Evolutionary conservation across 805 yeast genomes (phyloP).

Genomic region (Lipomyces sp.): DNA sequence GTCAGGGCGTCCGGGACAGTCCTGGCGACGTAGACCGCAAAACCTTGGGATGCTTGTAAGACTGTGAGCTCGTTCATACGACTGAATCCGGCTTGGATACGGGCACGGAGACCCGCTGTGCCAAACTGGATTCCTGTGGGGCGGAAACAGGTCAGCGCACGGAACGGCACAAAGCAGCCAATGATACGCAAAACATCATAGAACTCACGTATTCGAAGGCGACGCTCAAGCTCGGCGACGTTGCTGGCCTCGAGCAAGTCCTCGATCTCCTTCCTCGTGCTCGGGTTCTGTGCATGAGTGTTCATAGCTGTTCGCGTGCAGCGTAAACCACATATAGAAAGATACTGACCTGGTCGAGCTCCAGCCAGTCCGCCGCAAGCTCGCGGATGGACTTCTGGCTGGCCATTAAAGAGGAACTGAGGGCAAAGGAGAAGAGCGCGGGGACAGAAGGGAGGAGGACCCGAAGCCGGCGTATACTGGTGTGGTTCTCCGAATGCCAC

Average conservation of each 20-base stretch:
- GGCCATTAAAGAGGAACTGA: slow-evolving; percentile 1
- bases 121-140: no score
- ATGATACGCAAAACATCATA: slow-evolving; percentile 57
- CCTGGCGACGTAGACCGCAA: slow-evolving; percentile 38
- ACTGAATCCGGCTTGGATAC: slow-evolving; percentile 87
- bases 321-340: no score
- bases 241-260: slow-evolving; percentile 43
- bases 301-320: not conserved
- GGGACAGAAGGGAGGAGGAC: not conserved
- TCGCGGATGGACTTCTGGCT: slow-evolving; percentile 22
- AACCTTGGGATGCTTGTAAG: slow-evolving; percentile 76
- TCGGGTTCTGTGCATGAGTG: slow-evolving; percentile 33
- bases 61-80: slow-evolving; percentile 88
- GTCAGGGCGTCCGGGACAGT: slow-evolving; percentile 34
- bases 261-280: slow-evolving; percentile 55
- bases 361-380: slow-evolving; percentile 43
- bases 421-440: not conserved
- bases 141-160: no score
- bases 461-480: not conserved
- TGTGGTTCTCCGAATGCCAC: no score
- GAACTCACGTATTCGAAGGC: slow-evolving; percentile 44
- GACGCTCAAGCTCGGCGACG: slow-evolving; percentile 47
- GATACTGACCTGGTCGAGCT: slow-evolving; percentile 39
- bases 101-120: slow-evolving; percentile 74
- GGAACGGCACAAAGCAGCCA: no score